Evolutionary conservation across 345 rosid genomes (phyloP).

Genomic region (Aquilaria malaccensis): DNA sequence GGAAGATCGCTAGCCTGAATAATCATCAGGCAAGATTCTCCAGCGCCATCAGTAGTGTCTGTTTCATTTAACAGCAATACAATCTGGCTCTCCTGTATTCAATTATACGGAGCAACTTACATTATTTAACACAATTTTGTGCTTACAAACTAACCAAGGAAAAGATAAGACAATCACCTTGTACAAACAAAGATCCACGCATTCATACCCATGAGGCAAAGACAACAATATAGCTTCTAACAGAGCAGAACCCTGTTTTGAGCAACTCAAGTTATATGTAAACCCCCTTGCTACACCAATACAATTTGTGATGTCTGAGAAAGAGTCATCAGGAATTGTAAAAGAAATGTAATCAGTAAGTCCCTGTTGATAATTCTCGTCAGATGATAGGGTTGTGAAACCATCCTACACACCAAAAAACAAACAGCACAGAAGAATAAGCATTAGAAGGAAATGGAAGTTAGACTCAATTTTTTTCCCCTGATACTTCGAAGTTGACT

Average conservation of each 20-base stretch:
- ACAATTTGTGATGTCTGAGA: constrained; percentile 40
- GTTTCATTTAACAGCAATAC: constrained; percentile 56
- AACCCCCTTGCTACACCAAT: constrained; percentile 56
- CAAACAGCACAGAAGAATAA: constrained; percentile 2
- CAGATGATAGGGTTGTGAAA: constrained; percentile 22
- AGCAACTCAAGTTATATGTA: constrained; percentile 29
- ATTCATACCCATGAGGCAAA: constrained; percentile 52
- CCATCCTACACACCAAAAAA: constrained; percentile 30
- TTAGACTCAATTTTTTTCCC: background rate
- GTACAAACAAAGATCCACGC: constrained; percentile 75
- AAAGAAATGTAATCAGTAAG: constrained; percentile 63
- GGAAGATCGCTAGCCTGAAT: constrained; percentile 61
- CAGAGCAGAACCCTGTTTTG: constrained; percentile 28
- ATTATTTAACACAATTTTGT: background rate
- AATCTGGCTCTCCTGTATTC: constrained; percentile 59
- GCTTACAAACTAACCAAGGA: constrained; percentile 3
- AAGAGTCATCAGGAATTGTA: constrained; percentile 49
- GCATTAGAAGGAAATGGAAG: constrained; percentile 13
- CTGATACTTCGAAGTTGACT: constrained; percentile 1
- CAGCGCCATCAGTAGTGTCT: constrained; percentile 44
- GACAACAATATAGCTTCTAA: constrained; percentile 60
- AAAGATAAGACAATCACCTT: constrained; percentile 40
- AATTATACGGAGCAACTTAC: background rate
- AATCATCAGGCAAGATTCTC: constrained; percentile 79
- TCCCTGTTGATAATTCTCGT: constrained; percentile 25